A percentile compares a stretch with the other conserved stretches of the same genome.
phyloP scores from a whole-genome alignment of 495 filamentous ascomycete genomes.

The Letharia columbiana region DNA sequence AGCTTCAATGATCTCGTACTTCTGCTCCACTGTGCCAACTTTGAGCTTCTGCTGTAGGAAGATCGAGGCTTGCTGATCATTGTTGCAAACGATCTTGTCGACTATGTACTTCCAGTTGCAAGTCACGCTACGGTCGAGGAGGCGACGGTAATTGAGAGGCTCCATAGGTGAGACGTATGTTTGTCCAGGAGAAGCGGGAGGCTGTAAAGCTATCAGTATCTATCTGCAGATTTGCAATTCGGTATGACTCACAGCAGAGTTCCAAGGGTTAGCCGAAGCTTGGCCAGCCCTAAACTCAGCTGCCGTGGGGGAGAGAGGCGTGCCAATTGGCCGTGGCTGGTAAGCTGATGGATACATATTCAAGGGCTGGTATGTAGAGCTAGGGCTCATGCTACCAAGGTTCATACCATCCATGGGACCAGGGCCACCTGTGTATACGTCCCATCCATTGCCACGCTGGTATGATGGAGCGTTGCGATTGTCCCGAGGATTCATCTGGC shows the following conservation, averaged over 20 bases:
- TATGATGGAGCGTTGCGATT: slow-evolving; percentile 33
- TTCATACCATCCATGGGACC: slow-evolving; percentile 27
- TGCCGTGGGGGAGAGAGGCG: slow-evolving; percentile 76
- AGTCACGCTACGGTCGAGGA: slow-evolving; percentile 90
- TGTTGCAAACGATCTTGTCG: slow-evolving; percentile 98
- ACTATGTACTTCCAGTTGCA: slow-evolving; percentile 99
- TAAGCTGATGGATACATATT: slow-evolving; percentile 51
- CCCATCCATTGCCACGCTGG: slow-evolving; percentile 26
- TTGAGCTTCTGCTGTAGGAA: slow-evolving; percentile 99
- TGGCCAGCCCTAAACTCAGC: slow-evolving; percentile 59
- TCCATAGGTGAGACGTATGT: slow-evolving; percentile 82
- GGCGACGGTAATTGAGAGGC: slow-evolving; percentile 92
- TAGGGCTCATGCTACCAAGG: slow-evolving; percentile 31
- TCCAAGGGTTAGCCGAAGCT: slow-evolving; percentile 42
- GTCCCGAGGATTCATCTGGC: slow-evolving; percentile 34
- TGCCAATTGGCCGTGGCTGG: slow-evolving; percentile 63
- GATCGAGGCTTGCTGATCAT: slow-evolving; percentile 97
- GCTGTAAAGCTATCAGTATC: slow-evolving; percentile 13
- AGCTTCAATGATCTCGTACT: slow-evolving; percentile 91
- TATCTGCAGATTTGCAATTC: background rate
- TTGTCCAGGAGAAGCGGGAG: slow-evolving; percentile 46
- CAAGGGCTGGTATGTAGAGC: slow-evolving; percentile 37
- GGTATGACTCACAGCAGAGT: slow-evolving; percentile 37
- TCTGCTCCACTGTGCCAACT: slow-evolving; percentile 89
- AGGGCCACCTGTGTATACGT: slow-evolving; percentile 13